Percentiles rank a stretch among this genome's conserved stretches.
Evolutionary conservation across 768 basidiomycete species (phyloP).

Genomic region (Boletus tomentosulus): DNA sequence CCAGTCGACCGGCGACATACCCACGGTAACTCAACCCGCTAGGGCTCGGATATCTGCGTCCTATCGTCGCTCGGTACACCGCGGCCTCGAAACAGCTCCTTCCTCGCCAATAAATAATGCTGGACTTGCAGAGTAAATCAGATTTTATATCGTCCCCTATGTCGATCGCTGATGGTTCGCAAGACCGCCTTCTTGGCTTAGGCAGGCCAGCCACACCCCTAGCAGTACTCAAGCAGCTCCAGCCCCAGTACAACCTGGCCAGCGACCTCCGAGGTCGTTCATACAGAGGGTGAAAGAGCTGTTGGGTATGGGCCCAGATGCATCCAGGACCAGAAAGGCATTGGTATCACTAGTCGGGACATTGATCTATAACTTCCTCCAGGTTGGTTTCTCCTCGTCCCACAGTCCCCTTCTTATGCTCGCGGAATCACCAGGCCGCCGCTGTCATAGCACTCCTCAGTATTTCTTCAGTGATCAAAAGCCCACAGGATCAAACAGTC

Average conservation of each 20-base stretch:
- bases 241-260: conserved; percentile 1
- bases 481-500: conserved; percentile 36
- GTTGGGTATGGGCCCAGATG: conserved; percentile 53
- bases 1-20: conserved; percentile 34
- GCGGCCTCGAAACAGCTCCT: conserved; percentile 16
- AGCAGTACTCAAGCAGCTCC: conserved; percentile 4
- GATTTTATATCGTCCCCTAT: conserved; percentile 4
- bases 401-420: conserved; percentile 1
- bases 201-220: conserved; percentile 21
- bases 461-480: conserved; percentile 43
- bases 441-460: conserved; percentile 49
- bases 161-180: conserved; percentile 16
- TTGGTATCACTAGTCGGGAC: conserved; percentile 51
- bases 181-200: conserved; percentile 24
- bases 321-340: conserved; percentile 48
- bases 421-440: conserved; percentile 39
- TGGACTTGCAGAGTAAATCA: conserved; percentile 16
- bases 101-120: conserved; percentile 17
- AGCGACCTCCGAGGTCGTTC: conserved; percentile 15
- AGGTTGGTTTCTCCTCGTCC: conserved; percentile 38
- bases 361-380: conserved; percentile 45
- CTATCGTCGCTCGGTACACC: conserved; percentile 25
- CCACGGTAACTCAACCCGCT: conserved; percentile 19
- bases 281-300: conserved; percentile 31
- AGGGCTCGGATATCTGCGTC: conserved; percentile 29